Evolutionary conservation across 2,329 filamentous ascomycete genomes (phyloP).

Genomic region (Tolypocladium pustulatum): DNA sequence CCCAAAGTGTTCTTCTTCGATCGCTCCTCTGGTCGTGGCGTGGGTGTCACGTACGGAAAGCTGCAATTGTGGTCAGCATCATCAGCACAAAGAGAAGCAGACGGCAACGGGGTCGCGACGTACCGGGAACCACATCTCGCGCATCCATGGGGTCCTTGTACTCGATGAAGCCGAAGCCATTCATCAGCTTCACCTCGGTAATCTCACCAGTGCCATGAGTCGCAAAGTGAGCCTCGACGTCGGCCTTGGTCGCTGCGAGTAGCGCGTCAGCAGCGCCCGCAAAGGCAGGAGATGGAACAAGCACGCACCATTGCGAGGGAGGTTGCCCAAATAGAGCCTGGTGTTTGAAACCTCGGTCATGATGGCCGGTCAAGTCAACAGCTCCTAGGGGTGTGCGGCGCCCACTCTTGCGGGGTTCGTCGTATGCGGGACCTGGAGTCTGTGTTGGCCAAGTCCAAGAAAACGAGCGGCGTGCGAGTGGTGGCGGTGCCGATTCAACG

Average conservation of each 20-base stretch:
- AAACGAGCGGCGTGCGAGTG: not conserved
- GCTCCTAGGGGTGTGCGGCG: not conserved
- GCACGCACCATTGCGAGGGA: slow-evolving; percentile 78
- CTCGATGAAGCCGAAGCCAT: slow-evolving; percentile 98
- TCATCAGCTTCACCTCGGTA: slow-evolving; percentile 99
- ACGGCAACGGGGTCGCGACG: slow-evolving; percentile 20
- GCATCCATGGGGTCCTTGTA: slow-evolving; percentile 98
- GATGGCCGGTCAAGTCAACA: slow-evolving; percentile 20
- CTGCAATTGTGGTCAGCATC: slow-evolving; percentile 25
- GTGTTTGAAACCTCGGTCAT: slow-evolving; percentile 90
- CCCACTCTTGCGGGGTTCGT: not conserved
- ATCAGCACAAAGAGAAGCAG: not conserved
- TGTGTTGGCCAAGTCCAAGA: not conserved
- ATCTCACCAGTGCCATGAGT: slow-evolving; percentile 96
- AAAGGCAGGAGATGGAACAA: slow-evolving; percentile 12
- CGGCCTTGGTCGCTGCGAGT: slow-evolving; percentile 80
- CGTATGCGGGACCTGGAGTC: not conserved
- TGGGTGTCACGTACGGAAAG: slow-evolving; percentile 46
- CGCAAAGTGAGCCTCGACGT: slow-evolving; percentile 92
- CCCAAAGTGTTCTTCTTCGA: not conserved
- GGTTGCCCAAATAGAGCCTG: slow-evolving; percentile 93
- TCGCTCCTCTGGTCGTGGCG: not conserved
- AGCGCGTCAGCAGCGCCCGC: slow-evolving; percentile 32
- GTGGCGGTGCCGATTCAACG: not conserved
- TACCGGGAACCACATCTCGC: slow-evolving; percentile 95